These are phyloP conservation scores for Saxophila tyrrhenica DNA, from an alignment of 495 filamentous ascomycete genomes.

Conservation along the genomic window DNA sequence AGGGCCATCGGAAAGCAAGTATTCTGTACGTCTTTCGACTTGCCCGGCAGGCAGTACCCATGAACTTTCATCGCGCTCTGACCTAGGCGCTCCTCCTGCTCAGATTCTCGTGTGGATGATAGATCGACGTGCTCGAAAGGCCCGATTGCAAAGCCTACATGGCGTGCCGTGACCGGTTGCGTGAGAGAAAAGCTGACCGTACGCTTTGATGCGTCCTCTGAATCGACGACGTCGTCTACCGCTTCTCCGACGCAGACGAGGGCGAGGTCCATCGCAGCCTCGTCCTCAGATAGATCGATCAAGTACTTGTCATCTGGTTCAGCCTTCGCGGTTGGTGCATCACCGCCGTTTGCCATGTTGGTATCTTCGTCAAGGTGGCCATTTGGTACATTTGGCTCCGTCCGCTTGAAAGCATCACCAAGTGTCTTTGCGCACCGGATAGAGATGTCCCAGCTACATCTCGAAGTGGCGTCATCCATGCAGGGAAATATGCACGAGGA, in stretches of 20 bases:
- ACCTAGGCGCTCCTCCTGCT: slow-evolving; percentile 81
- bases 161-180: slow-evolving; percentile 63
- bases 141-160: slow-evolving; percentile 84
- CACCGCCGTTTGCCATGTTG: slow-evolving; percentile 11
- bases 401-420: slow-evolving; percentile 56
- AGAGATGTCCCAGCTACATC: slow-evolving; percentile 77
- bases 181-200: slow-evolving; percentile 67
- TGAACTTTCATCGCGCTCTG: slow-evolving; percentile 72
- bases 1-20: slow-evolving; percentile 66
- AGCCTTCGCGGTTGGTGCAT: background rate
- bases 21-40: slow-evolving; percentile 66
- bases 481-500: slow-evolving; percentile 78
- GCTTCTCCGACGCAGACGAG: slow-evolving; percentile 85
- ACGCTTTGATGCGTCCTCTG: slow-evolving; percentile 63
- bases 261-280: slow-evolving; percentile 72
- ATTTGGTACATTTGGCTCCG: background rate
- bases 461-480: slow-evolving; percentile 65
- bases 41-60: slow-evolving; percentile 79
- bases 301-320: slow-evolving; percentile 6
- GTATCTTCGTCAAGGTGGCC: background rate
- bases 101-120: slow-evolving; percentile 74
- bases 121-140: slow-evolving; percentile 91
- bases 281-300: slow-evolving; percentile 51
- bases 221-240: slow-evolving; percentile 67
- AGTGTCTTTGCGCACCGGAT: slow-evolving; percentile 76